These are phyloP conservation scores for Zygoascus hellenicus DNA, from an alignment of 1,139 yeast species.

Conservation along the genomic window DNA sequence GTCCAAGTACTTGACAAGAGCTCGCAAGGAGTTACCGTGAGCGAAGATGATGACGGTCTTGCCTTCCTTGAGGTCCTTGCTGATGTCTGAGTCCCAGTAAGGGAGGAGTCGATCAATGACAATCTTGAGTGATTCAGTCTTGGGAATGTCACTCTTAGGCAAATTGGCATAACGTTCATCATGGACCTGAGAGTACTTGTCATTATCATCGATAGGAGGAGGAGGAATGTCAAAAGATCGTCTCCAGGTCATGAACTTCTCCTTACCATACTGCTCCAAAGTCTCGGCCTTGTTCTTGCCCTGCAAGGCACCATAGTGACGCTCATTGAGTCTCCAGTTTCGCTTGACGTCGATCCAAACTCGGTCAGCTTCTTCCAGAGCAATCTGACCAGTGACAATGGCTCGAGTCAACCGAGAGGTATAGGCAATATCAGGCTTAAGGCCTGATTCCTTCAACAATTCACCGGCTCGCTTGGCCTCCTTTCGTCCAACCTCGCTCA, in stretches of 20 bases:
- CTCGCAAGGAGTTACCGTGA: constrained; percentile 98
- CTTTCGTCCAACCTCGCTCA: constrained; percentile 76
- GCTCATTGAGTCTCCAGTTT: constrained; percentile 97
- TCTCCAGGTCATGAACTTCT: constrained; percentile 96
- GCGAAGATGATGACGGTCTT: constrained; percentile 94
- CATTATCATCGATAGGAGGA: constrained; percentile 72
- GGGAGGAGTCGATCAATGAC: constrained; percentile 97
- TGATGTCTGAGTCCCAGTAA: constrained; percentile 93
- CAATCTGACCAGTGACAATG: constrained; percentile 96
- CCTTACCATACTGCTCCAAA: constrained; percentile 80
- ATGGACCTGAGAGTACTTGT: constrained; percentile 77
- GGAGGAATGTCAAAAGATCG: constrained; percentile 98
- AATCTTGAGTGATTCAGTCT: constrained; percentile 89
- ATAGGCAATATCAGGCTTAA: constrained; percentile 81
- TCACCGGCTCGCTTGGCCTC: constrained; percentile 96
- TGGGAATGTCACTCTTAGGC: constrained; percentile 82
- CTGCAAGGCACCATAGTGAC: constrained; percentile 98
- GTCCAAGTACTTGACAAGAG: constrained; percentile 93
- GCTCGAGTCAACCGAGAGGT: constrained; percentile 94
- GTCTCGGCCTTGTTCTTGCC: constrained; percentile 98
- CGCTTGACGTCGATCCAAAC: constrained; percentile 89
- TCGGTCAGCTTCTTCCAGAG: constrained; percentile 83
- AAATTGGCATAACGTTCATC: constrained; percentile 80
- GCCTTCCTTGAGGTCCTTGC: constrained; percentile 75
- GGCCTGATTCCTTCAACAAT: constrained; percentile 79